phyloP scores from a whole-genome alignment of 768 basidiomycete genomes.

The Pleurotus giganteus region DNA sequence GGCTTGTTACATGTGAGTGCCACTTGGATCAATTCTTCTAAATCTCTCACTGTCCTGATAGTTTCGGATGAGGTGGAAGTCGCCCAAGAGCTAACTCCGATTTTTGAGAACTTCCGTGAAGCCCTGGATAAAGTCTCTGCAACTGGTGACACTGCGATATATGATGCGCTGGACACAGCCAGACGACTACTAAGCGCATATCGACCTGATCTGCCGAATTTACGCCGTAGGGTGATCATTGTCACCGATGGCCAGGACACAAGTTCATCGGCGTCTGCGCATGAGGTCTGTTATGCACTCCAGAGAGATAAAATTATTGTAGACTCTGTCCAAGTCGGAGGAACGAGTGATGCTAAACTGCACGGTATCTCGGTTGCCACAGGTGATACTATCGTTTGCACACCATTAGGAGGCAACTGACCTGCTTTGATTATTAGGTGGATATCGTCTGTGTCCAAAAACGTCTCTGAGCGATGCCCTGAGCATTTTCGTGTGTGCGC shows the following conservation, averaged over 20 bases:
- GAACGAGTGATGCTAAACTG: conserved; percentile 13
- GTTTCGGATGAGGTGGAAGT: conserved; percentile 19
- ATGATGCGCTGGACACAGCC: conserved; percentile 25
- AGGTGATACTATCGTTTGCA: conserved; percentile 11
- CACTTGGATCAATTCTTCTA: background rate
- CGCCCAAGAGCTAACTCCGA: conserved; percentile 22
- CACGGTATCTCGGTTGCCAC: conserved; percentile 27
- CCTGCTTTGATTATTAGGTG: conserved; percentile 20
- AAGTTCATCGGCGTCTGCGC: conserved; percentile 13
- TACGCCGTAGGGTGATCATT: conserved; percentile 24
- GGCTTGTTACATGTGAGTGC: conserved; percentile 24
- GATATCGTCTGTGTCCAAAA: conserved; percentile 25
- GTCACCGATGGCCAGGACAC: conserved; percentile 29
- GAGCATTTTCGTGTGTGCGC: conserved; percentile 24
- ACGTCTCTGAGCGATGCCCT: conserved; percentile 26
- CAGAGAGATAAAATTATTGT: conserved; percentile 20
- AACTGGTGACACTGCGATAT: conserved; percentile 23
- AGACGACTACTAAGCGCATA: conserved; percentile 17
- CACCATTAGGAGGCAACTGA: background rate
- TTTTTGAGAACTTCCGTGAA: conserved; percentile 25
- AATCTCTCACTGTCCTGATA: conserved; percentile 2
- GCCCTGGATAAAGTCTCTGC: conserved; percentile 17
- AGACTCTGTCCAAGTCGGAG: conserved; percentile 27
- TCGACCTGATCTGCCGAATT: conserved; percentile 21
- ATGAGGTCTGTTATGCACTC: conserved; percentile 19